Base-by-base conservation (phyloP, 2,329 filamentous ascomycete genomes). In the Arthroderma sp. region DNA sequence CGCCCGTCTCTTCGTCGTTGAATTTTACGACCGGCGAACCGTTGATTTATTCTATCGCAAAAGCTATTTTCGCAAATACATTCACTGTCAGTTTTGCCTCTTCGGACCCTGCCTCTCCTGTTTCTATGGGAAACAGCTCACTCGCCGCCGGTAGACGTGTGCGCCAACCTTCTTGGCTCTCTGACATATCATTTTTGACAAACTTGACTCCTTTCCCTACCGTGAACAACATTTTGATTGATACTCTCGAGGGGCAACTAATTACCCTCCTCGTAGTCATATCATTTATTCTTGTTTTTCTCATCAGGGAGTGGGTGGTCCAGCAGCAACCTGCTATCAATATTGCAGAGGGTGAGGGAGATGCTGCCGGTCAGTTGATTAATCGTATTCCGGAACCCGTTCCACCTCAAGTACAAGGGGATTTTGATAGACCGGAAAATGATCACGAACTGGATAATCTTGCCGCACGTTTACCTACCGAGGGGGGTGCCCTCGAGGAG, bases 221-320 rank as follows among this genome's bases (percentile, higher is more conserved):
- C 9, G 58, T 93, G 47, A 96, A 96, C 61, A 78, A 81, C 40
- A 74, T 83, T 42, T 66, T 95, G 10, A 80, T 96, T 43, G 82
- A 87, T 53, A 77, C 89, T 1, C 68, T 95, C 3, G 91, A 98
- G 65, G 91, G 91, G 3, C 88, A 94, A 58, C 77, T 96, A 40
- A 94, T 98, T 53, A 98, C 89, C 0, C 68, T 95, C 4, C 68
- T 93, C 7, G 85, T 96, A 42, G 89, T 98, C 5, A 75, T 94
- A 38, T 87, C 83, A 47, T 98, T 96, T 62, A 95, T 98, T 47
- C 69, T 98, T n/a, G 80, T 98, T 36, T 98, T 98, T 53, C 67
- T 98, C 3, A 95, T 98, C 39, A 73, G 93, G 39, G 91, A 98
- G 66, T 98, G 94, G 75, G 91, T 98, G 42, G 87, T 98, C 6